Evolutionary conservation across 192 early-diverging fungal species (phyloP).

Genomic region (Umbelopsis vinacea): DNA sequence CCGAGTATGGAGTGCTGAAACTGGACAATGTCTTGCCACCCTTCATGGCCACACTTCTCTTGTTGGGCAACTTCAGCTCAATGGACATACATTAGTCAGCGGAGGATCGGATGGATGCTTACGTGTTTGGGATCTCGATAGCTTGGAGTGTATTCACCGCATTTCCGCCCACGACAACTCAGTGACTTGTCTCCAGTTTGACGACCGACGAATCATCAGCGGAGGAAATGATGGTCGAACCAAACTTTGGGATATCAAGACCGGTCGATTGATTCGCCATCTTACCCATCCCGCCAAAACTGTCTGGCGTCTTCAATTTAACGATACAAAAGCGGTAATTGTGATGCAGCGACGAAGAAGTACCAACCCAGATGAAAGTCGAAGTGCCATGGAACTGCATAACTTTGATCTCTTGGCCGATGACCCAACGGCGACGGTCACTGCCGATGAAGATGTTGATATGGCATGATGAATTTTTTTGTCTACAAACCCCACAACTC

Average conservation of each 20-base stretch:
- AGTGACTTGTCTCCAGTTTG: conserved; percentile 97
- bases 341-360: conserved; percentile 49
- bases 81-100: conserved; percentile 75
- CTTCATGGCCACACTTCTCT: conserved; percentile 93
- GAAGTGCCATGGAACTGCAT: conserved; percentile 46
- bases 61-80: conserved; percentile 73
- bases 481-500: no score
- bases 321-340: conserved; percentile 58
- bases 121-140: conserved; percentile 87
- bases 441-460: conserved; percentile 5
- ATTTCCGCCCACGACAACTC: conserved; percentile 77
- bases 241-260: conserved; percentile 93
- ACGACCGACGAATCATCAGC: conserved; percentile 84
- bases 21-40: conserved; percentile 76
- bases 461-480: not conserved
- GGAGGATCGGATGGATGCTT: conserved; percentile 94
- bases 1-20: conserved; percentile 85
- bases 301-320: conserved; percentile 79
- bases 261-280: conserved; percentile 83
- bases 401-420: conserved; percentile 38
- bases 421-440: not conserved
- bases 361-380: conserved; percentile 17
- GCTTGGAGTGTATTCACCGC: conserved; percentile 61
- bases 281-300: conserved; percentile 77
- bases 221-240: conserved; percentile 89